A percentile compares a stretch with the other conserved stretches of the same genome.
Evolutionary conservation across 2,329 filamentous ascomycete species (phyloP).

Genomic region (Paraphaeosphaeria minitans): DNA sequence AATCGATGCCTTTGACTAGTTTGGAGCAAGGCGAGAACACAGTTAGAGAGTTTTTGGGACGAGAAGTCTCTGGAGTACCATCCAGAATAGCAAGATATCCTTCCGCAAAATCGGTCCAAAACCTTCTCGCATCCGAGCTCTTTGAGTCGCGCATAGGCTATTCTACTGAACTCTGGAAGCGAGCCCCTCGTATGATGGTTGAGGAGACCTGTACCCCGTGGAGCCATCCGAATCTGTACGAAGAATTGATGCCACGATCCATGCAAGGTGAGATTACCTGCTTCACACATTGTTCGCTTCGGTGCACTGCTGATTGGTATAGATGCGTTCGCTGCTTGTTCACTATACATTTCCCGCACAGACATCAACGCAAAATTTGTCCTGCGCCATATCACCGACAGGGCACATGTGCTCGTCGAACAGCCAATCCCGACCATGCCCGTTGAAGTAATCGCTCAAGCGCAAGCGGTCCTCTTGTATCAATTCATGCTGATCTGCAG

Average conservation of each 20-base stretch:
- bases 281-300: background rate
- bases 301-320: background rate
- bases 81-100: background rate
- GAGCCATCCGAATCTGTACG: constrained; percentile 59
- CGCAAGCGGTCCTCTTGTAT: constrained; percentile 39
- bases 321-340: constrained; percentile 61
- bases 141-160: constrained; percentile 32
- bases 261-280: constrained; percentile 52
- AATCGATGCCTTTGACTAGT: constrained; percentile 7
- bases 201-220: constrained; percentile 58
- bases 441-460: constrained; percentile 31
- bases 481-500: constrained; percentile 35
- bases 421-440: constrained; percentile 16
- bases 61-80: constrained; percentile 9
- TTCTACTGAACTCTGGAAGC: constrained; percentile 34
- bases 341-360: constrained; percentile 59
- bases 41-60: constrained; percentile 54
- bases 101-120: constrained; percentile 15
- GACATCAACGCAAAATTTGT: constrained; percentile 55
- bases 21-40: constrained; percentile 49
- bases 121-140: constrained; percentile 23
- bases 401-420: constrained; percentile 51
- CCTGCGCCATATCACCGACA: constrained; percentile 55
- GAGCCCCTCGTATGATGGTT: constrained; percentile 50
- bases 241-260: constrained; percentile 56